Conservation (phyloP, 495 filamentous ascomycete genomes). For the Thozetella sp. region DNA sequence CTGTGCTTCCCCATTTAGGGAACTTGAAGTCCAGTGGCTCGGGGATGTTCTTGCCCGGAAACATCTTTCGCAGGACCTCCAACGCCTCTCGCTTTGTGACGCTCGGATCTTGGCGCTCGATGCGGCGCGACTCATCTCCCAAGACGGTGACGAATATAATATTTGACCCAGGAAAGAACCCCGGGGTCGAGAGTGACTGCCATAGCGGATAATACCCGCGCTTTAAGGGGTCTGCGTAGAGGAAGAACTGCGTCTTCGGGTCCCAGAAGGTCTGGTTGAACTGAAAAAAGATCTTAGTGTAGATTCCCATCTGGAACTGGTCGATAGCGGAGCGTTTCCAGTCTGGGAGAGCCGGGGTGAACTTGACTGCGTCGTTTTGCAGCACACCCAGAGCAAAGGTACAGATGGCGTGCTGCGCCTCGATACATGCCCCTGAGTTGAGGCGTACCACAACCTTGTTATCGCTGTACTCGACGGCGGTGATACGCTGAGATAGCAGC, state of each 20-base stretch:
- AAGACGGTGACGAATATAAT: constrained; percentile 76
- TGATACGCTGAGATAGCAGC: constrained; percentile 60
- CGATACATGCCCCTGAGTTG: constrained; percentile 57
- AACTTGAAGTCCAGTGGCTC: constrained; percentile 72
- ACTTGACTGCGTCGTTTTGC: constrained; percentile 50
- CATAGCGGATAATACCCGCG: constrained; percentile 74
- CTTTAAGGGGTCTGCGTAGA: constrained; percentile 65
- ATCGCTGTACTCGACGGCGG: constrained; percentile 55
- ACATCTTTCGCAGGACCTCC: constrained; percentile 67
- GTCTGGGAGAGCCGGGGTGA: constrained; percentile 60
- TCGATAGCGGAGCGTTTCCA: constrained; percentile 71
- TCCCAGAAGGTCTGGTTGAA: constrained; percentile 77
- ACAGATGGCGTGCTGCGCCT: constrained; percentile 49
- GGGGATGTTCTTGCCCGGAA: constrained; percentile 58
- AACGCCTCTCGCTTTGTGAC: constrained; percentile 63
- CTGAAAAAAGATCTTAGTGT: constrained; percentile 79
- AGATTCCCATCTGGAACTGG: constrained; percentile 73
- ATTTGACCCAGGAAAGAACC: constrained; percentile 64
- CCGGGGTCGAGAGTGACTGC: constrained; percentile 63
- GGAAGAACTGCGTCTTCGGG: constrained; percentile 63
- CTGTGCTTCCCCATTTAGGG: constrained; percentile 56
- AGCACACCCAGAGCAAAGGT: constrained; percentile 53
- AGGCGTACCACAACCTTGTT: constrained; percentile 59
- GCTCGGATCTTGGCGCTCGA: constrained; percentile 65
- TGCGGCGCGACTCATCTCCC: constrained; percentile 57